These are phyloP conservation scores for Trichosanthes truncata DNA, from an alignment of 306 rosid genomes.

Conservation along the genomic window DNA sequence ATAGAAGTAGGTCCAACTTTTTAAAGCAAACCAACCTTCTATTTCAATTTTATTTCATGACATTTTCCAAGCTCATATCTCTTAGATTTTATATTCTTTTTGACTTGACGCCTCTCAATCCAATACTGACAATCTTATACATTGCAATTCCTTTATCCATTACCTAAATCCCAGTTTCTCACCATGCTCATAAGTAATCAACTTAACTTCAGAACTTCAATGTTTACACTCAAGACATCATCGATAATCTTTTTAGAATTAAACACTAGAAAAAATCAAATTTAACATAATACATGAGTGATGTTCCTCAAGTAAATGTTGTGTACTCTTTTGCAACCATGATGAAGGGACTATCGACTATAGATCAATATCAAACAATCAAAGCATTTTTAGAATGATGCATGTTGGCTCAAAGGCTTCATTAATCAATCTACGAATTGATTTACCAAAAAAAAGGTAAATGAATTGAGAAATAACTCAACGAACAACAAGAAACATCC, in stretches of 20 bases:
- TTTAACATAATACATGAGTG: not conserved
- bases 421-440: not conserved
- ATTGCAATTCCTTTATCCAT: not conserved
- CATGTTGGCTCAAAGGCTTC: not conserved
- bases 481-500: constrained; percentile 15
- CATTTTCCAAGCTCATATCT: not conserved
- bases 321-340: not conserved
- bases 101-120: not conserved
- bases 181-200: not conserved
- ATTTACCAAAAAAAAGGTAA: not conserved
- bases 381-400: not conserved
- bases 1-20: too few species aligned
- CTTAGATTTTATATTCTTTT: not conserved
- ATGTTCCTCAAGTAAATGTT: not conserved
- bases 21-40: not conserved
- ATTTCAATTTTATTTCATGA: not conserved
- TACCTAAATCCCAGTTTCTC: not conserved
- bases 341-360: too few species aligned
- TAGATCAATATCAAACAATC: too few species aligned
- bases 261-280: not conserved
- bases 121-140: not conserved
- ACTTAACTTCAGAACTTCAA: not conserved
- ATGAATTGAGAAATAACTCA: not conserved
- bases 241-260: not conserved
- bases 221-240: not conserved